A percentile compares a stretch with the other conserved stretches of the same genome.
Conservation (phyloP, 495 filamentous ascomycete species). For the Hypomontagnella submonticulosa region DNA sequence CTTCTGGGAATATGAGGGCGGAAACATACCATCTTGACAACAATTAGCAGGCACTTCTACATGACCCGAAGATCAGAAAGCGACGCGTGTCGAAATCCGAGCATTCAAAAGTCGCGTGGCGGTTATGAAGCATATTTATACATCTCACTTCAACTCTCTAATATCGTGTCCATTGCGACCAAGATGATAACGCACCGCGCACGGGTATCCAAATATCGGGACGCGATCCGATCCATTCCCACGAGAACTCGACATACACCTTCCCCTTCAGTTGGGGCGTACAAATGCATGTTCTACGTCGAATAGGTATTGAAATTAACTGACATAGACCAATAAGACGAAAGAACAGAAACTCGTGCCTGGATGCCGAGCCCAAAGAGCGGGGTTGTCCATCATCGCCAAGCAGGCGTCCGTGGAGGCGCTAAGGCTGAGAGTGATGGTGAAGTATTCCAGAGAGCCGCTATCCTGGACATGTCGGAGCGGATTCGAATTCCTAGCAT, state of each 20-base stretch:
- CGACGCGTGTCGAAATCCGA: not conserved
- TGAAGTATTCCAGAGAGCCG: not conserved
- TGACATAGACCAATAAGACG: not conserved
- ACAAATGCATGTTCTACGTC: not conserved
- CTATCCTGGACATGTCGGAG: not conserved
- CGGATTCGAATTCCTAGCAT: not conserved
- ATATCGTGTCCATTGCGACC: not conserved
- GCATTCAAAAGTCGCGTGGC: not conserved
- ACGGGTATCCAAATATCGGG: too few relatives aligned
- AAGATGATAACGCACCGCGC: not conserved
- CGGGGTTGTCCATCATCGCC: slow-evolving; percentile 4
- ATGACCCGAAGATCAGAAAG: too few relatives aligned
- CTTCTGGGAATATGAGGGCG: not conserved
- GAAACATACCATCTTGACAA: not conserved
- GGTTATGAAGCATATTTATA: slow-evolving; percentile 5
- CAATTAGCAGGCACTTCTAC: not conserved
- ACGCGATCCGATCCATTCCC: not conserved
- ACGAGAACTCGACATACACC: not conserved
- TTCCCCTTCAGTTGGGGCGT: slow-evolving; percentile 9
- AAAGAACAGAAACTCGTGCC: slow-evolving; percentile 13
- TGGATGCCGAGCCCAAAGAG: slow-evolving; percentile 6
- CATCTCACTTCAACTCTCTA: not conserved
- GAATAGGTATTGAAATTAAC: slow-evolving; percentile 1
- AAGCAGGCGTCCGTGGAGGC: slow-evolving; percentile 13
- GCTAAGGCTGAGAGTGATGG: not conserved